Base-by-base conservation (phyloP, 345 rosid genomes). In the Aquilaria malaccensis region DNA sequence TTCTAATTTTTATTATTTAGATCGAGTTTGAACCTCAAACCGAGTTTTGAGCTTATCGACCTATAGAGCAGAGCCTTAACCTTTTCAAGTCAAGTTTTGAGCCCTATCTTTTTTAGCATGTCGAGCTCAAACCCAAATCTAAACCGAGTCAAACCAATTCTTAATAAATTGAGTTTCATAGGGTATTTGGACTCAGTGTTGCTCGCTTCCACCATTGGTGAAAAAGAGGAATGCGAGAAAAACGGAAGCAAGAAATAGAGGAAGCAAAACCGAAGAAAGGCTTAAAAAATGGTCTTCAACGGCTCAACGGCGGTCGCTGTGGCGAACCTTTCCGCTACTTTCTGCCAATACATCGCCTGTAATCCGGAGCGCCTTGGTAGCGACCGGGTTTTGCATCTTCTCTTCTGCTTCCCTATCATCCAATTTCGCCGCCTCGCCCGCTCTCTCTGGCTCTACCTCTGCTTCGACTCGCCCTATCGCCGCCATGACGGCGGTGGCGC, bases 341-440 rank as follows among this genome's bases (percentile, higher is more conserved):
- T 77, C 0, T 93, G 94, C 76, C 97, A 93, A 73, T 87, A 84
- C 71, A 60, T 93, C 65, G 91, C 98, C 3, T 89, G 97, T 76
- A 93, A 93, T 32, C 98, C 97, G 0, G 89, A 93, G 69, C 72
- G 85, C 15, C 73, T 93, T 45, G 74, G 78, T 45, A 74, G 82
- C 70, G 94, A 78, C 65, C 83, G 80, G 70, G 88, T 87, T 29
- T 61, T 89, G 61, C 63, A 63, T 48, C 83, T 85, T 65, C 70
- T 89, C 79, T 87, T 73, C 79, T 76, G 84, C 70, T 50, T 82
- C 54, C 95, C 98, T 65, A 74, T 80, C 67, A 83, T 60, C 15
- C 82, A 82, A 30, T 59, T 89, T 50, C 81, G 86, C 59, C 95
- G 92, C 48, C 67, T 91, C 63, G 76, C 80, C 49, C 73, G 72